These are phyloP conservation scores for Lentinula novae-zelandiae DNA, from an alignment of 1,284 basidiomycete species.

Conservation along the genomic window DNA sequence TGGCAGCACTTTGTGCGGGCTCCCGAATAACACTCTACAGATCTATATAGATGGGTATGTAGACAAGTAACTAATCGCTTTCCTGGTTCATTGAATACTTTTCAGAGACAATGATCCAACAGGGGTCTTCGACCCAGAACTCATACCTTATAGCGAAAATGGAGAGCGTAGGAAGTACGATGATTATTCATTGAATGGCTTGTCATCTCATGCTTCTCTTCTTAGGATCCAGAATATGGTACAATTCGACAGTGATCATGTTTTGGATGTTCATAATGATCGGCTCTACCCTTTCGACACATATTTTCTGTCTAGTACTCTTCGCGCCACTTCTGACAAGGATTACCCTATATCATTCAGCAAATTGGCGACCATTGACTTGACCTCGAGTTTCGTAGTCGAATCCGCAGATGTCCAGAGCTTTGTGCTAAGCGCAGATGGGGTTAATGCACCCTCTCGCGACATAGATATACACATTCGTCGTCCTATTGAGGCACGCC, in stretches of 20 bases:
- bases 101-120: conserved; percentile 32
- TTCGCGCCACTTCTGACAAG: conserved; percentile 34
- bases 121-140: conserved; percentile 41
- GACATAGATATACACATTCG: conserved; percentile 43
- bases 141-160: conserved; percentile 39
- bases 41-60: conserved; percentile 52
- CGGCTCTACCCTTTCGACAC: conserved; percentile 57
- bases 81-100: neutral
- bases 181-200: neutral
- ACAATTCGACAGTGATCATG: conserved; percentile 56
- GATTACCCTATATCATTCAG: conserved; percentile 41
- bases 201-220: neutral
- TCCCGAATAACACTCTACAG: conserved; percentile 38
- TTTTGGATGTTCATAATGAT: conserved; percentile 53
- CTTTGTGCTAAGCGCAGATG: conserved; percentile 24
- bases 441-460: conserved; percentile 3
- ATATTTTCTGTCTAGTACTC: conserved; percentile 46
- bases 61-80: neutral
- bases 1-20: conserved; percentile 42
- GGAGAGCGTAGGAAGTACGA: conserved; percentile 39
- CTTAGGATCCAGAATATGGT: conserved; percentile 50
- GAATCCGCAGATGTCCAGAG: conserved; percentile 38
- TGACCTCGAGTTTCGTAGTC: conserved; percentile 47
- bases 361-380: conserved; percentile 38
- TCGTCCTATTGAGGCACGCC: conserved; percentile 41